Evolutionary conservation across 768 basidiomycete genomes (phyloP), one percentile per base, ranked within the genome.

Genomic region (Polyporus arcularius): DNA sequence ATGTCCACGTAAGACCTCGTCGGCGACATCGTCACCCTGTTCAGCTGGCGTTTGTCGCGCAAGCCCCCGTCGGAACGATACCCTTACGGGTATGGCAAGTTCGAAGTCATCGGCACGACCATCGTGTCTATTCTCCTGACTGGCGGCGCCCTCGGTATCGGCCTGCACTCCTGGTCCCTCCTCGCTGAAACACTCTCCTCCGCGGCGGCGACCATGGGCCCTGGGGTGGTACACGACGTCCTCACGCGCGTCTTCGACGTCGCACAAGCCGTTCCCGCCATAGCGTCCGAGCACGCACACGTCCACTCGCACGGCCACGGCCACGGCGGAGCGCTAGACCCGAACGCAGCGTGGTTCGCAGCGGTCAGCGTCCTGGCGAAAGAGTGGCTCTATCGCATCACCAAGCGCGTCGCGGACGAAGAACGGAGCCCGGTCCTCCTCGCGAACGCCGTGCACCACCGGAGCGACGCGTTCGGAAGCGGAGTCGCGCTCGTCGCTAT

Each of bases 301-400:
- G 26, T 30, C 1, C 70, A 74, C 35, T 78, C 72, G 8, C 85
- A 91, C 68, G 76, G 67, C 40, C 86, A 87, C 67, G 75, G 76
- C 3, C 85, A 87, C 60, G 75, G 61, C n/a, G 61, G 56, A n/a
- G 57, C 57, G 5, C 79, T 97, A 5, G 94, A 97, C 71, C 90
- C 93, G 43, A 95, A 98, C 70, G 97, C 97, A 18, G 94, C 95
- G 31, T 98, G 96, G 95, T 96, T 98, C 68, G 97, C 97, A 8
- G 85, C 86, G 1, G 68, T 86, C 21, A 87, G 92, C 64, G 85
- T 98, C 2, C 52, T 93, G 4, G 74, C 82, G 61, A 99, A 99
- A 71, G 97, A 99, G 74, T 98, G 90, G 88, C 73, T 99, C 12
- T 98, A 96, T 74, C 80, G 95, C 45, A 77, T 88, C 48, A 98